Base-by-base conservation (phyloP, 257 asterid species). In the Jaltomata sinuosa region DNA sequence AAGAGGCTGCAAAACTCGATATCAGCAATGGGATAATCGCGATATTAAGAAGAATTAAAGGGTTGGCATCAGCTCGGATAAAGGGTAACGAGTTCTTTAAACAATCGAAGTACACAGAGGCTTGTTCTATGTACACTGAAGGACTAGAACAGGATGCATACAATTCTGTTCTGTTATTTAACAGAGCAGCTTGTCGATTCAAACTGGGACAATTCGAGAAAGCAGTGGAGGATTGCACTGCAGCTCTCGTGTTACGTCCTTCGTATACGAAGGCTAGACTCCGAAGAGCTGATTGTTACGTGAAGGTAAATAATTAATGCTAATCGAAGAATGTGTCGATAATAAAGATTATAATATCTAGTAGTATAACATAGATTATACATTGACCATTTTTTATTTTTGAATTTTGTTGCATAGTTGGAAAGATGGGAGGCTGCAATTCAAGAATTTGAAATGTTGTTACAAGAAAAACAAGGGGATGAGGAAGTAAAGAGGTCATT, bases 341-440 rank as follows among this genome's bases (percentile, higher is more conserved):
- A 8, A 55, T n/a, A 55, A 55, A 10, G 6, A n/a, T 59, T 22
- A 59, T 59, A 59, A 2, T 47, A 62, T 19, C 21, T 38, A 52
- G 14, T 64, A 21, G 5, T 40, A 62, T 49, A 36, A 2, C 42
- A 55, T 47, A n/a, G 27, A 47, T 38, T 9, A 16, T 54, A 47
- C 76, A 22, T 80, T 59, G 61, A 21, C 12, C 42, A 29, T 61
- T 67, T 40, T 31, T 1, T 11, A 49, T 55, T 55, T 34, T 32
- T 47, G 22, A 21, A 57, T 71, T 6, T 59, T 80, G 64, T 54
- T 15, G 49, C 76, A 84, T 74, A 93, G 97, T 69, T 93, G 87
- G 94, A 87, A 82, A 92, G 88, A 84, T 91, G 97, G 97, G 92
- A 90, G 85, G 91, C 95, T 53, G 94, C 93, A 27, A 85, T 92